phyloP scores from a whole-genome alignment of 2,329 filamentous ascomycete species.

The Thelonectria blattea region DNA sequence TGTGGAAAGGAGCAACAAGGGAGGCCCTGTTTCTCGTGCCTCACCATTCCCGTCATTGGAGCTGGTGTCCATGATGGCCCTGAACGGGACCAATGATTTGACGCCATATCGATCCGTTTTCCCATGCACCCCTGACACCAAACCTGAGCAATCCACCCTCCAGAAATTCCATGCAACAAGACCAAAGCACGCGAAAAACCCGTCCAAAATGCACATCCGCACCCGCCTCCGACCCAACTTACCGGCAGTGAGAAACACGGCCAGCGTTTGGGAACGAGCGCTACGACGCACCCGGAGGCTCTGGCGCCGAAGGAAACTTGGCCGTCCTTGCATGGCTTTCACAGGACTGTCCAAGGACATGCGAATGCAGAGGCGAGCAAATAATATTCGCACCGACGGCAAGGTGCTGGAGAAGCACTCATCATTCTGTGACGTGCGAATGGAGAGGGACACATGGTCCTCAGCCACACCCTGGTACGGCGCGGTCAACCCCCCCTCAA shows the following conservation, averaged over 20 bases:
- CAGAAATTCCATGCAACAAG: slow-evolving; percentile 21
- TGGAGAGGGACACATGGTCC: slow-evolving; percentile 23
- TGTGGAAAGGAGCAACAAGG: slow-evolving; percentile 5
- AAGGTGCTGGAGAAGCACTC: slow-evolving; percentile 13
- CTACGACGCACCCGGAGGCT: slow-evolving; percentile 29
- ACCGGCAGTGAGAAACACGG: slow-evolving; percentile 35
- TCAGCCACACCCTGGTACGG: slow-evolving; percentile 37
- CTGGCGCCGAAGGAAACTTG: not conserved
- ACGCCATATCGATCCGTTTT: slow-evolving; percentile 5
- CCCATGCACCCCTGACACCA: slow-evolving; percentile 23
- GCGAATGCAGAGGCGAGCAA: not conserved
- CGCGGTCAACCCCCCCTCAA: slow-evolving; percentile 11
- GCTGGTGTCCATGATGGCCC: not conserved
- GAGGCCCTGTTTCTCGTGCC: slow-evolving; percentile 3
- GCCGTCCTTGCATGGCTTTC: slow-evolving; percentile 17
- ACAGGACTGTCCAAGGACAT: not conserved
- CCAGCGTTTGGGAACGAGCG: slow-evolving; percentile 34
- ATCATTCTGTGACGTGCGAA: slow-evolving; percentile 26
- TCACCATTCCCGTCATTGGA: slow-evolving; percentile 9
- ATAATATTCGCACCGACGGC: not conserved
- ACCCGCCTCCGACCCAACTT: slow-evolving; percentile 19
- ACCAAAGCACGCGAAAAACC: slow-evolving; percentile 12
- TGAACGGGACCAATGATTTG: slow-evolving; percentile 21
- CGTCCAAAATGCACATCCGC: not conserved
- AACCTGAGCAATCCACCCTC: slow-evolving; percentile 22